These are phyloP conservation scores for Babjeviella inositovora DNA, from an alignment of 805 yeast species.

Conservation along the genomic window DNA sequence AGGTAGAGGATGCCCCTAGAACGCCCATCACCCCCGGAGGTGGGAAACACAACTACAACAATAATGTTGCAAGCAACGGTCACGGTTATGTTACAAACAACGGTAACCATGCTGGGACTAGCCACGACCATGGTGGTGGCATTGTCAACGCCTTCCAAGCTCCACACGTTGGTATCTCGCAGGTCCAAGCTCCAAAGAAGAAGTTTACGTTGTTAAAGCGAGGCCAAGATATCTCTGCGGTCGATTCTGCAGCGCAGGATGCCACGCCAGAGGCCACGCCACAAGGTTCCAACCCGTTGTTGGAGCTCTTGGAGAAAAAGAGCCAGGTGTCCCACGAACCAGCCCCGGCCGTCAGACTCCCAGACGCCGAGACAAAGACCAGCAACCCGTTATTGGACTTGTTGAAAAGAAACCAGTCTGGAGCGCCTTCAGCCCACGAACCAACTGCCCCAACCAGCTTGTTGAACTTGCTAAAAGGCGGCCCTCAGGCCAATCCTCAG, in stretches of 20 bases:
- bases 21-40: slow-evolving; percentile 2
- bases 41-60: neutral
- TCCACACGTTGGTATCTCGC: no score
- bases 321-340: neutral
- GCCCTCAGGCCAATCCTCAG: no score
- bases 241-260: no score
- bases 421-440: neutral
- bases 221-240: no score
- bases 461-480: neutral
- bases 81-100: neutral
- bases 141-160: no score
- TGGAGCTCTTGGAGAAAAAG: neutral
- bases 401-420: neutral
- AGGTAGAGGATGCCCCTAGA: slow-evolving; percentile 1
- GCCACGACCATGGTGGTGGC: neutral
- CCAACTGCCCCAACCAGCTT: neutral
- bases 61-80: neutral
- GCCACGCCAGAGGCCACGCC: no score
- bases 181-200: no score
- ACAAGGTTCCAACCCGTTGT: no score
- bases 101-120: neutral
- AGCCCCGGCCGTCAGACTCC: no score
- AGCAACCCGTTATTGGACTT: neutral
- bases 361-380: no score
- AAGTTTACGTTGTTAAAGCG: no score